These are phyloP conservation scores for Auricularia sp. DNA, from an alignment of 768 basidiomycete genomes.

Conservation along the genomic window DNA sequence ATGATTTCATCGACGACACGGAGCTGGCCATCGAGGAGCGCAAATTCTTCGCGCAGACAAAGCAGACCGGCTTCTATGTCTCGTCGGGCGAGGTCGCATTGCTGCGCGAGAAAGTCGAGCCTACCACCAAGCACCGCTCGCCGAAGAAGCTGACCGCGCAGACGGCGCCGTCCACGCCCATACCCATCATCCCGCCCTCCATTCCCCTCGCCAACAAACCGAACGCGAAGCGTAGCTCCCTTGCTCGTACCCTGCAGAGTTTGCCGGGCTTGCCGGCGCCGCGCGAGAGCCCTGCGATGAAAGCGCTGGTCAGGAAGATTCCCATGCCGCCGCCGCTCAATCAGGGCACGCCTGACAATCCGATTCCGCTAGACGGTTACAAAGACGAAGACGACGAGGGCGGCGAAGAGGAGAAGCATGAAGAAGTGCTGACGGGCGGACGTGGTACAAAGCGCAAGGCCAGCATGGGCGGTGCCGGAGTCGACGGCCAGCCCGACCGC, in stretches of 20 bases:
- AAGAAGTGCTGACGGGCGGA: background rate
- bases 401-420: background rate
- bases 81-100: constrained; percentile 80
- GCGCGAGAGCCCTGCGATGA: background rate
- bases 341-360: background rate
- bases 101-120: constrained; percentile 59
- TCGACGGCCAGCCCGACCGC: background rate
- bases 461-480: background rate
- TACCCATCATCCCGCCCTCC: constrained; percentile 11
- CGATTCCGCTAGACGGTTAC: background rate
- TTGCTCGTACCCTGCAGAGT: background rate
- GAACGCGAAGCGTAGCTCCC: background rate
- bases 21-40: constrained; percentile 86
- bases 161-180: constrained; percentile 6
- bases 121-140: constrained; percentile 27
- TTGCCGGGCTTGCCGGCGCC: background rate
- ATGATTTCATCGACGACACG: constrained; percentile 97
- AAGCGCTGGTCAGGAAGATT: background rate
- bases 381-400: background rate
- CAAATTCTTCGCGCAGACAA: constrained; percentile 82
- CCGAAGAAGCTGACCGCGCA: constrained; percentile 61
- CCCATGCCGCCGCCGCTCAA: background rate
- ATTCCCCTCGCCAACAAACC: constrained; percentile 8
- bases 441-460: constrained; percentile 36
- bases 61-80: constrained; percentile 89